Evolutionary conservation across 2,329 filamentous ascomycete genomes (phyloP).

Genomic region (Xylaria sp.): DNA sequence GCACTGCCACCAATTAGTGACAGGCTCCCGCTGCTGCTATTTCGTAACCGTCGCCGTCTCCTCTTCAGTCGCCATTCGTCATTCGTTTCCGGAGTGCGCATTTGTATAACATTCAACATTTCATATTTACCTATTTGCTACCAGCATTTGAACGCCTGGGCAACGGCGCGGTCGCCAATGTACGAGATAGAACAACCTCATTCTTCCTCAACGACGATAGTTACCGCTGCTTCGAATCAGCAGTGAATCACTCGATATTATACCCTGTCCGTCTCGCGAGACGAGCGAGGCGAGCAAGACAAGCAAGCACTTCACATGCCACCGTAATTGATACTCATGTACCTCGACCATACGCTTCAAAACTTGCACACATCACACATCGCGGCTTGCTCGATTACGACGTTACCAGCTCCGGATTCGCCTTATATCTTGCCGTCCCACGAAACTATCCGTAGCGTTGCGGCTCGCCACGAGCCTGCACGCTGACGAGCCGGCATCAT

Average conservation of each 20-base stretch:
- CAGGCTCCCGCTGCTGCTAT: slow-evolving; percentile 25
- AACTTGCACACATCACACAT: slow-evolving; percentile 1
- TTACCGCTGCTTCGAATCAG: slow-evolving; percentile 14
- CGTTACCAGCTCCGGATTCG: background rate
- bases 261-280: slow-evolving; percentile 7
- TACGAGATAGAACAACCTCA: slow-evolving; percentile 16
- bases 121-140: background rate
- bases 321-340: slow-evolving; percentile 35
- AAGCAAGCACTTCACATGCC: slow-evolving; percentile 43
- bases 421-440: slow-evolving; percentile 19
- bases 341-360: slow-evolving; percentile 22
- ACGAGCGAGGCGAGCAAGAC: slow-evolving; percentile 4
- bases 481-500: slow-evolving; percentile 63
- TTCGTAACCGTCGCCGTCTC: slow-evolving; percentile 26
- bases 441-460: slow-evolving; percentile 39
- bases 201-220: slow-evolving; percentile 13
- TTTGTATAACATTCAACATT: slow-evolving; percentile 22
- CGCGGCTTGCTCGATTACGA: slow-evolving; percentile 6
- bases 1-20: slow-evolving; percentile 37
- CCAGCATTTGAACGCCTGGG: slow-evolving; percentile 7
- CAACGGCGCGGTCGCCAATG: slow-evolving; percentile 21
- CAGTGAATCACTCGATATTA: slow-evolving; percentile 22
- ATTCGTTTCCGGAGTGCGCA: slow-evolving; percentile 42
- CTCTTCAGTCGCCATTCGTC: slow-evolving; percentile 38
- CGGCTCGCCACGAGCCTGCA: slow-evolving; percentile 46